Evolutionary conservation across 176 grass and related monocot species (phyloP), one percentile per base, ranked within the genome.

Genomic region (Avena insularis): DNA sequence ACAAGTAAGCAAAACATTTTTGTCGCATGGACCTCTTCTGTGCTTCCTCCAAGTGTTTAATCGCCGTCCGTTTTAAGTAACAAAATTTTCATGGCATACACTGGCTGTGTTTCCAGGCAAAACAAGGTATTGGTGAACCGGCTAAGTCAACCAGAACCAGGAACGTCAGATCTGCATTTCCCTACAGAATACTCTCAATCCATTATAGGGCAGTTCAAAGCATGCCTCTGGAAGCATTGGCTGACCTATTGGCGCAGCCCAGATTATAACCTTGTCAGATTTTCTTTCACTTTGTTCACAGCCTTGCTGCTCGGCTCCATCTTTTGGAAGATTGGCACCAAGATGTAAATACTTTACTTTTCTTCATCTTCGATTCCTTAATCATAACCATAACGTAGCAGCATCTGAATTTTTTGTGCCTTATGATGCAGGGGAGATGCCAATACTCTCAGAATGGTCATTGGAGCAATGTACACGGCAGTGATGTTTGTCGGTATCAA

Each of bases 171-270:
- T 90, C 90, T 99, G 47, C 79, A 94, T 87, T 99, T 99, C 81
- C 80, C 92, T n/a, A 93, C 93, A 90, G 85, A 94, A 79, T 99
- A 91, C 48, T 93, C 94, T 4, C 90, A 89, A 65, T 87, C 92
- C 35, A 79, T 81, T 14, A 43, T 78, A 78, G 90, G 90, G 33
- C 97, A 99, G 85, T 94, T 99, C 87, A 96, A 87, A 87, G 92
- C 97, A 40, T 99, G 97, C 91, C 88, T 99, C 45, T 99, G 97
- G 97, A 99, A 99, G 77, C 94, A 99, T 59, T 93, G 92, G 90
- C 86, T 91, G 91, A 96, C 90, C 58, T 96, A 96, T 45, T 99
- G 97, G 97, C 91, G 97, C 64, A 99, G 94, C 61, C 97, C 97
- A 9, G 97, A 99, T 78, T 99, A 99, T 71, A 99, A 99, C 68